These are phyloP conservation scores for Fusarium sp. DNA, from an alignment of 2,329 filamentous ascomycete species.

Conservation along the genomic window DNA sequence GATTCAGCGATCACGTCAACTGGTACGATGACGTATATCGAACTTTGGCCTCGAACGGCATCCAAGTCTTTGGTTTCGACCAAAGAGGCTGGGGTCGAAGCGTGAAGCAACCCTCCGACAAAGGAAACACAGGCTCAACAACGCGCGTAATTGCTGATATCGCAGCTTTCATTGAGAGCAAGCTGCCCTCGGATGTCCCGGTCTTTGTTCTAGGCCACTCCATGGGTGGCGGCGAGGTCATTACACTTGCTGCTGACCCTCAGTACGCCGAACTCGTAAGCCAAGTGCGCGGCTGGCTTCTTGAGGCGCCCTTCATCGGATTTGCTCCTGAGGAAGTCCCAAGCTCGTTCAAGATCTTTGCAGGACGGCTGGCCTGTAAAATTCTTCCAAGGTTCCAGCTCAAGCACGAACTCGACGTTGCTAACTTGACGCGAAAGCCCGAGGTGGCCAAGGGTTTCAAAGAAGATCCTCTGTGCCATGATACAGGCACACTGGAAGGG, in stretches of 20 bases:
- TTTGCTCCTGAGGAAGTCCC: slow-evolving; percentile 76
- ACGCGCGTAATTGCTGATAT: slow-evolving; percentile 79
- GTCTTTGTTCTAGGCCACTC: slow-evolving; percentile 90
- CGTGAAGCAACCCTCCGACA: slow-evolving; percentile 69
- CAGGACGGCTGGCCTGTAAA: slow-evolving; percentile 74
- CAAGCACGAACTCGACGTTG: slow-evolving; percentile 71
- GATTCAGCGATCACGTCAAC: slow-evolving; percentile 88
- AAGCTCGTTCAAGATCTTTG: slow-evolving; percentile 68
- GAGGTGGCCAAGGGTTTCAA: slow-evolving; percentile 69
- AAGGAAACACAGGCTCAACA: slow-evolving; percentile 80
- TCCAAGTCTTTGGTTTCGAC: slow-evolving; percentile 82
- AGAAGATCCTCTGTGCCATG: slow-evolving; percentile 78
- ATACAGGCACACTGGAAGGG: slow-evolving; percentile 87
- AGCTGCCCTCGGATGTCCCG: slow-evolving; percentile 67
- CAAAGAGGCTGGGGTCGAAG: slow-evolving; percentile 90
- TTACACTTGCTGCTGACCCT: slow-evolving; percentile 68
- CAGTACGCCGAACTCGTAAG: slow-evolving; percentile 65
- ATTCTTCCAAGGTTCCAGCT: slow-evolving; percentile 76
- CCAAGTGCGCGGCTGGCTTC: slow-evolving; percentile 77
- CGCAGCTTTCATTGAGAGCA: slow-evolving; percentile 75
- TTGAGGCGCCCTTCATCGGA: slow-evolving; percentile 82
- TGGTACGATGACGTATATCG: slow-evolving; percentile 82
- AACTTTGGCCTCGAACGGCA: slow-evolving; percentile 74
- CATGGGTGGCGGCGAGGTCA: slow-evolving; percentile 86
- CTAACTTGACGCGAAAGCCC: slow-evolving; percentile 74